Conservation (phyloP, 2,329 filamentous ascomycete species). For the Claviceps sp. region DNA sequence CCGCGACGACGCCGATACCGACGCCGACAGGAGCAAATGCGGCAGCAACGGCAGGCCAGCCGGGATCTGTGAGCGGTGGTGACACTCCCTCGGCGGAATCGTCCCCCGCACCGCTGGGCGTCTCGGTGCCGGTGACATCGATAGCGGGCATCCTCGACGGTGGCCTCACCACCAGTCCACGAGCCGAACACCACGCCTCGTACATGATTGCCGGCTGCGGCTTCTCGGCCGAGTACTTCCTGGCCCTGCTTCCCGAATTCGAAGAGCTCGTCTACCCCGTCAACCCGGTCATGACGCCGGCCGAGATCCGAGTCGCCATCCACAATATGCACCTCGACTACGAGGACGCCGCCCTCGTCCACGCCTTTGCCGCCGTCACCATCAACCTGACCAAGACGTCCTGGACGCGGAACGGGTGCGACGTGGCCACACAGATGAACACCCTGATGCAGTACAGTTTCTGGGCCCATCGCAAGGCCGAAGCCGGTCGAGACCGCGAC, state of each 20-base stretch:
- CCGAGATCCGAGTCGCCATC: slow-evolving; percentile 19
- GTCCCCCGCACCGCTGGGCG: slow-evolving; percentile 1
- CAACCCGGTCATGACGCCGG: slow-evolving; percentile 20
- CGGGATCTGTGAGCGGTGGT: slow-evolving; percentile 2
- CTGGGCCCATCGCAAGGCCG: slow-evolving; percentile 13
- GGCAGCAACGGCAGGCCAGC: not conserved
- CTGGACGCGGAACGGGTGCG: slow-evolving; percentile 14
- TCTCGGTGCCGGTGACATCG: slow-evolving; percentile 9
- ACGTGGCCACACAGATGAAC: slow-evolving; percentile 17
- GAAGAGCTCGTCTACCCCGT: slow-evolving; percentile 24
- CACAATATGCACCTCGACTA: slow-evolving; percentile 18
- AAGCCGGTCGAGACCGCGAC: slow-evolving; percentile 18
- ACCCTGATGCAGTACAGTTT: slow-evolving; percentile 13
- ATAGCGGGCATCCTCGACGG: slow-evolving; percentile 15
- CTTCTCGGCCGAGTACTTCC: slow-evolving; percentile 20
- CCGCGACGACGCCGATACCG: too few relatives aligned
- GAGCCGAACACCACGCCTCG: not conserved
- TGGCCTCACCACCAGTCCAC: slow-evolving; percentile 1
- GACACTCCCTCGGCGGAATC: slow-evolving; percentile 7
- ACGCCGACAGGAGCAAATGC: too few relatives aligned
- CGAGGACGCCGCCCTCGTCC: slow-evolving; percentile 23
- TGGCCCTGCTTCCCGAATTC: slow-evolving; percentile 19
- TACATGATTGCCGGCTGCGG: slow-evolving; percentile 5
- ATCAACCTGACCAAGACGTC: slow-evolving; percentile 22
- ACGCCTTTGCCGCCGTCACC: slow-evolving; percentile 22